A percentile compares a stretch with the other conserved stretches of the same genome.
Evolutionary conservation across 345 rosid species (phyloP).

Genomic region (Murraya paniculata): DNA sequence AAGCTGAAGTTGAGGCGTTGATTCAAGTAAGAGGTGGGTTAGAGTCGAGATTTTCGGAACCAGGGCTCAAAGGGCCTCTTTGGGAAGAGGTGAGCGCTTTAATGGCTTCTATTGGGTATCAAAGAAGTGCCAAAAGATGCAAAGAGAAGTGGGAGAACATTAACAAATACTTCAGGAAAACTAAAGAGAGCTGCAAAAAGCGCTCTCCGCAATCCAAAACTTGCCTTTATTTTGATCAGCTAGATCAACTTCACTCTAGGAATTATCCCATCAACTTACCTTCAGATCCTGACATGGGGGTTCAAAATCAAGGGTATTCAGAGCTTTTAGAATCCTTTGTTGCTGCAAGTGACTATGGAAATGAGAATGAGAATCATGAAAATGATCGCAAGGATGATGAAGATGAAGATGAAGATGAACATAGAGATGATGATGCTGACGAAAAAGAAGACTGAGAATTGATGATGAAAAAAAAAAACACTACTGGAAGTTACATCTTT

Average conservation of each 20-base stretch:
- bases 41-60: slow-evolving; percentile 36
- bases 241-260: slow-evolving; percentile 41
- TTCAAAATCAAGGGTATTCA: slow-evolving; percentile 25
- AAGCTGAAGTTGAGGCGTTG: slow-evolving; percentile 45
- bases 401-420: slow-evolving; percentile 4
- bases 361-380: slow-evolving; percentile 12
- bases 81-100: slow-evolving; percentile 44
- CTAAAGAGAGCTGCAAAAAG: slow-evolving; percentile 32
- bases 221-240: slow-evolving; percentile 36
- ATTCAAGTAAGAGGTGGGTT: slow-evolving; percentile 31
- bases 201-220: slow-evolving; percentile 32
- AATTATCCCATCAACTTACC: background rate
- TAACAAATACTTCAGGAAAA: slow-evolving; percentile 44
- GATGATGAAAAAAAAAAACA: background rate
- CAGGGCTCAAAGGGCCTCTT: slow-evolving; percentile 38
- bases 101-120: slow-evolving; percentile 42
- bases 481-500: background rate
- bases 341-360: slow-evolving; percentile 9
- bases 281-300: slow-evolving; percentile 11
- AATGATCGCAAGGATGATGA: slow-evolving; percentile 5
- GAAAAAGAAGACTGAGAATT: slow-evolving; percentile 2
- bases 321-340: slow-evolving; percentile 28
- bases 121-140: slow-evolving; percentile 45
- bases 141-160: slow-evolving; percentile 57
- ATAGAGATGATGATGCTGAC: background rate